phyloP scores from a whole-genome alignment of 2,329 filamentous ascomycete genomes.

The Hymenoscyphus linearis region DNA sequence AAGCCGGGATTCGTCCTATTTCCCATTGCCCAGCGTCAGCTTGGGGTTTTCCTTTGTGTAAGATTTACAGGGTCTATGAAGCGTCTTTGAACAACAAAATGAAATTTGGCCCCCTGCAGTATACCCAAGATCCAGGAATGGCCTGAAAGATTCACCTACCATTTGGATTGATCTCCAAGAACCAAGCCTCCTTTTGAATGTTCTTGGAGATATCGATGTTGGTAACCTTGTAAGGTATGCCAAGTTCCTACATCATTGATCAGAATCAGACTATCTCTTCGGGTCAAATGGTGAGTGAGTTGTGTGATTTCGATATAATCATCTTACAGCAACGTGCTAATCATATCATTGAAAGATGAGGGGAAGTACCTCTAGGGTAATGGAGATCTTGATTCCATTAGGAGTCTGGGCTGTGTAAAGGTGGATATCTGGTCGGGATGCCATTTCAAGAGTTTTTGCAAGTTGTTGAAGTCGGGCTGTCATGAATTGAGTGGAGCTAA shows the following conservation, averaged over 20 bases:
- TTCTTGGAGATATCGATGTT: constrained; percentile 68
- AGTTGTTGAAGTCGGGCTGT: constrained; percentile 20
- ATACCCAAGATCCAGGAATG: too few species aligned
- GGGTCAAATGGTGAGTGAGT: not conserved
- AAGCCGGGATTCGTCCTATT: constrained; percentile 69
- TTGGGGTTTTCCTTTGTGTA: too few species aligned
- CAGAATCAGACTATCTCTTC: not conserved
- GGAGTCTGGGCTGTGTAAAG: constrained; percentile 67
- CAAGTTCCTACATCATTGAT: constrained; percentile 50
- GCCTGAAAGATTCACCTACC: constrained; percentile 30
- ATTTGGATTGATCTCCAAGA: constrained; percentile 87
- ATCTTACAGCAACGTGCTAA: not conserved
- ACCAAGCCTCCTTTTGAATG: constrained; percentile 82
- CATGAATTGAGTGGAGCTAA: constrained; percentile 11
- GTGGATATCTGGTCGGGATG: constrained; percentile 31
- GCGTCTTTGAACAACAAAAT: too few species aligned
- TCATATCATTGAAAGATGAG: not conserved
- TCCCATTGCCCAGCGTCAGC: too few species aligned
- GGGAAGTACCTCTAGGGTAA: constrained; percentile 59
- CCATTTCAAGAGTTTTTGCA: constrained; percentile 36
- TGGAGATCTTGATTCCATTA: constrained; percentile 87
- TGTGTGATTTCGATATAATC: not conserved
- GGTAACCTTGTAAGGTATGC: constrained; percentile 72
- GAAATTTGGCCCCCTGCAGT: too few species aligned
- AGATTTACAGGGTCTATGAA: too few species aligned